Percentiles rank a stretch among this genome's conserved stretches.
phyloP scores from a whole-genome alignment of 2,329 filamentous ascomycete genomes.

The Exserohilum turcica region DNA sequence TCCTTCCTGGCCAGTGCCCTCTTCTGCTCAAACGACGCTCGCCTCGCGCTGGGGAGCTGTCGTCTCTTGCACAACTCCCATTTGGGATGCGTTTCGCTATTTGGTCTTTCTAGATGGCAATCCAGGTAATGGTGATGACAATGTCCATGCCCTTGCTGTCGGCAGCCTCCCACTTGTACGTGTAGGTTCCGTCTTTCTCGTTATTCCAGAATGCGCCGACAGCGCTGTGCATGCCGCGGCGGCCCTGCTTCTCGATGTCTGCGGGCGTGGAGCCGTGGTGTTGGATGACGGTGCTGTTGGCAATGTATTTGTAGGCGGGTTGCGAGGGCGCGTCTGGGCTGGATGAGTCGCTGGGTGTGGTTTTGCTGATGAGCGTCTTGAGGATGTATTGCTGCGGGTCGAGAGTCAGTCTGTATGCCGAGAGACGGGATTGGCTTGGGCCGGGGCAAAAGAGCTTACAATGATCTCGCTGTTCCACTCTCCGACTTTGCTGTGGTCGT shows the following conservation, averaged over 20 bases:
- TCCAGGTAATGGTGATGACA: conserved; percentile 69
- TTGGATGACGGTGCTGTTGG: conserved; percentile 98
- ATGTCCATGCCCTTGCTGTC: conserved; percentile 60
- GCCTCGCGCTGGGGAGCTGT: neutral
- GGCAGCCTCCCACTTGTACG: conserved; percentile 75
- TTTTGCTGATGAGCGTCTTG: conserved; percentile 76
- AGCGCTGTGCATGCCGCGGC: conserved; percentile 87
- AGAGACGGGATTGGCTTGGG: too few species aligned
- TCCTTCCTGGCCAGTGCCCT: conserved; percentile 1
- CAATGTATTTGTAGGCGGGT: conserved; percentile 86
- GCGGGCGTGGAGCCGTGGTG: conserved; percentile 62
- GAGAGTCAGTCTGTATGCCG: neutral
- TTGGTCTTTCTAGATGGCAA: conserved; percentile 54
- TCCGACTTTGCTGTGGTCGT: conserved; percentile 84
- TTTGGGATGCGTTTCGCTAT: neutral
- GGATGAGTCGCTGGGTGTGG: conserved; percentile 58
- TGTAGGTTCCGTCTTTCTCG: conserved; percentile 89
- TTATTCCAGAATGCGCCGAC: conserved; percentile 89
- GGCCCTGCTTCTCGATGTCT: conserved; percentile 68
- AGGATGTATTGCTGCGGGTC: conserved; percentile 72
- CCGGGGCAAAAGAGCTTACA: conserved; percentile 65
- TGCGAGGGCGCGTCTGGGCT: conserved; percentile 45
- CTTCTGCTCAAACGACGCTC: neutral
- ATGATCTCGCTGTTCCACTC: conserved; percentile 94
- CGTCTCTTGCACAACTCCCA: neutral